These are phyloP conservation scores for Rugonectria rugulosa DNA, from an alignment of 2,329 filamentous ascomycete genomes.

Conservation along the genomic window DNA sequence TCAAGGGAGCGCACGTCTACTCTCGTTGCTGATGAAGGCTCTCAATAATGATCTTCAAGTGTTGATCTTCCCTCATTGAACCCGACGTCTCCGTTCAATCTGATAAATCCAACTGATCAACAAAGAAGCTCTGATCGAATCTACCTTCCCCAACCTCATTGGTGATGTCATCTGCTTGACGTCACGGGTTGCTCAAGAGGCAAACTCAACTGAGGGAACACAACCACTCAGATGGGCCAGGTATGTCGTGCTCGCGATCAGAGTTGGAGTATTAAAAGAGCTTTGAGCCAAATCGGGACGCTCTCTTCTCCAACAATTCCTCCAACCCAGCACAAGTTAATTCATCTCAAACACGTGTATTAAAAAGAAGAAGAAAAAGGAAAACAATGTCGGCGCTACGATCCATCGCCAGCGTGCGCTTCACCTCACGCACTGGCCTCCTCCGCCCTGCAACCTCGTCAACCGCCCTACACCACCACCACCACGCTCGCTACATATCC, in stretches of 20 bases:
- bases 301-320: background rate
- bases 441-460: slow-evolving; percentile 11
- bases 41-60: no score
- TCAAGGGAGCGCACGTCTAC: background rate
- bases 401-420: slow-evolving; percentile 10
- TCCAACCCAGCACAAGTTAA: background rate
- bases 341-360: background rate
- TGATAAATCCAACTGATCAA: background rate
- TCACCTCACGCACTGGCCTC: slow-evolving; percentile 18
- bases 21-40: background rate
- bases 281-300: background rate
- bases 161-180: slow-evolving; percentile 36
- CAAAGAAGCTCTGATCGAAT: background rate
- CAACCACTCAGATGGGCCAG: slow-evolving; percentile 1
- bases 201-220: background rate
- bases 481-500: slow-evolving; percentile 1
- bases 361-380: background rate
- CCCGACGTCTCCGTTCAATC: background rate
- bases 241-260: background rate
- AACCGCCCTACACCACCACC: background rate
- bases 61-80: no score
- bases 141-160: background rate
- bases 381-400: slow-evolving; percentile 8
- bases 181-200: slow-evolving; percentile 18
- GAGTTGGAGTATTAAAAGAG: background rate